Evolutionary conservation across 441 rosid species (phyloP).

Genomic region (Arabidopsis lyrata): DNA sequence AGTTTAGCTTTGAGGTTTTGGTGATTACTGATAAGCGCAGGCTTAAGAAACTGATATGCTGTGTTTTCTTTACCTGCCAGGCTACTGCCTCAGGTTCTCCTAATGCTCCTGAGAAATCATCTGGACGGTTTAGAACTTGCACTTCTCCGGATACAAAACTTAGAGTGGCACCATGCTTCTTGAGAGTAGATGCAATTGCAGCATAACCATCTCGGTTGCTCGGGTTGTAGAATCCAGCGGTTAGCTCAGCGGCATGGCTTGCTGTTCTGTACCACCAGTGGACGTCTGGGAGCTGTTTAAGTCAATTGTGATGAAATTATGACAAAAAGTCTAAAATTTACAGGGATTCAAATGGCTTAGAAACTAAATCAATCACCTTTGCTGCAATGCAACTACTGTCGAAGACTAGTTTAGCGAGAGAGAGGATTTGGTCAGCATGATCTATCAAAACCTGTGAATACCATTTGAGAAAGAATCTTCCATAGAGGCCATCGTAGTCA

Average conservation of each 20-base stretch:
- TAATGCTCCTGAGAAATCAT: slow-evolving; percentile 60
- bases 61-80: slow-evolving; percentile 76
- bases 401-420: slow-evolving; percentile 86
- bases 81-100: slow-evolving; percentile 81
- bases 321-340: slow-evolving; percentile 1
- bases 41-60: slow-evolving; percentile 3
- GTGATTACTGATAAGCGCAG: slow-evolving; percentile 30
- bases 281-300: slow-evolving; percentile 90
- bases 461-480: slow-evolving; percentile 96
- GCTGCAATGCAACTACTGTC: slow-evolving; percentile 77
- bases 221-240: slow-evolving; percentile 95
- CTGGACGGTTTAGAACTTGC: slow-evolving; percentile 63
- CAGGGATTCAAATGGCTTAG: slow-evolving; percentile 23
- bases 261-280: slow-evolving; percentile 99
- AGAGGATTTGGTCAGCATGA: slow-evolving; percentile 85
- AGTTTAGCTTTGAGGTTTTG: not conserved
- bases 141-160: slow-evolving; percentile 69
- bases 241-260: slow-evolving; percentile 96
- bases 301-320: slow-evolving; percentile 50
- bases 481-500: slow-evolving; percentile 89
- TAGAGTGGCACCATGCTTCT: slow-evolving; percentile 78
- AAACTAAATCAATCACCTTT: slow-evolving; percentile 64
- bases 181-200: slow-evolving; percentile 68
- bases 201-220: slow-evolving; percentile 93
- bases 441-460: slow-evolving; percentile 83